Base-by-base conservation (phyloP, 805 yeast genomes). In the Sugiyamaella valdiviana region DNA sequence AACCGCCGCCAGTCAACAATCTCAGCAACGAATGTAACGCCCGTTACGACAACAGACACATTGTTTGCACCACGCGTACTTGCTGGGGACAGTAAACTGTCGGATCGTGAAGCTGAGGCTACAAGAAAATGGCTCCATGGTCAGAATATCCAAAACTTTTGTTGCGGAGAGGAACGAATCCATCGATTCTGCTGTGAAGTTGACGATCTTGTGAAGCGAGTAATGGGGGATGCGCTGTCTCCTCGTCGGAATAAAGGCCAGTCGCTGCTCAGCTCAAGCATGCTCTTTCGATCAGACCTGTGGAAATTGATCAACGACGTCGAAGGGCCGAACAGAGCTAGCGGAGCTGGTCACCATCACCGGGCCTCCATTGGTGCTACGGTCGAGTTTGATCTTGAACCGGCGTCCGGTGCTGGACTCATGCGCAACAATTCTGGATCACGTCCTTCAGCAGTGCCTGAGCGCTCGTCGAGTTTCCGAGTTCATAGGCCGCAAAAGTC, bases 141-240 rank as follows among this genome's bases (percentile, higher is more conserved):
- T 10, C 59, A 60, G 48, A 57, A 60, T 2, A 60, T 63, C 20
- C 67, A 63, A 39, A 65, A 64, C 40, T 53, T 65, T 36, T 59
- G 68, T 38, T 59, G 55, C 4, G 64, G 65, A 10, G 71, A 66
- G 45, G 71, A 66, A 48, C 48, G 58, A n/a, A 57, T 66, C 26
- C 70, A 64, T 36, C 48, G 71, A 14, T 65, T 60, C 39, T 57
- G 62, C 39, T 62, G 65, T 36, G 71, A 66, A 46, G 51, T 65
- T 3, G 66, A 61, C 12, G 54, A 46, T 16, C 54, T 65, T 15
- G 55, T 61, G 6, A 51, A 52, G 42, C 53, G 61, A 16, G 46
- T 63, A 1, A 46, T 65, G 44, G 69, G 67, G 4, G 63, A 66
- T 17, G 60, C 55, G 48, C 46, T 61, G 44, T 39, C 49, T 51